These are phyloP conservation scores for Benincasa hispida DNA, from an alignment of 306 rosid species.

Conservation along the genomic window DNA sequence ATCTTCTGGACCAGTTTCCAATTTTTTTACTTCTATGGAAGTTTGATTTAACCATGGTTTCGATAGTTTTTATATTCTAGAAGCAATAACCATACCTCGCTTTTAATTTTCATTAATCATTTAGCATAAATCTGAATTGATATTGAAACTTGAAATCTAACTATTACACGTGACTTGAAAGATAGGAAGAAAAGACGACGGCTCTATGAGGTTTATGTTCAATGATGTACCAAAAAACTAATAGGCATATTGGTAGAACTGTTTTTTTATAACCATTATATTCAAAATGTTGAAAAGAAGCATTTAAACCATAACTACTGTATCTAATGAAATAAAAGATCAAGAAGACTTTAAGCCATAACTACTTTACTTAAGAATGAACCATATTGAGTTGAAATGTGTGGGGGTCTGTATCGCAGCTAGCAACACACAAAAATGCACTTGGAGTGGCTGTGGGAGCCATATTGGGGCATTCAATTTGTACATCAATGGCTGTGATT, in stretches of 20 bases:
- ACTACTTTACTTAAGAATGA: neutral
- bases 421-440: conserved; percentile 96
- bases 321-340: no score
- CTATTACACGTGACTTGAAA: neutral
- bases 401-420: conserved; percentile 32
- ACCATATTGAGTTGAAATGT: neutral
- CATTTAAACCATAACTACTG: no score
- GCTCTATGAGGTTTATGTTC: no score
- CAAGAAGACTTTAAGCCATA: neutral
- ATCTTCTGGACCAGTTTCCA: no score
- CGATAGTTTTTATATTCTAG: neutral
- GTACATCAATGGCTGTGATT: conserved; percentile 90
- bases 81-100: neutral
- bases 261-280: no score
- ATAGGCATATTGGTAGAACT: no score
- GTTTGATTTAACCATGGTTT: conserved; percentile 3
- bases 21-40: neutral
- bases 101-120: no score
- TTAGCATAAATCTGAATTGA: neutral
- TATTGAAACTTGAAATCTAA: no score
- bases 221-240: no score
- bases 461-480: conserved; percentile 83
- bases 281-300: neutral
- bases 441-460: conserved; percentile 93
- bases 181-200: no score